phyloP scores from a whole-genome alignment of 75 land plant species.

The Cryptomeria japonica region DNA sequence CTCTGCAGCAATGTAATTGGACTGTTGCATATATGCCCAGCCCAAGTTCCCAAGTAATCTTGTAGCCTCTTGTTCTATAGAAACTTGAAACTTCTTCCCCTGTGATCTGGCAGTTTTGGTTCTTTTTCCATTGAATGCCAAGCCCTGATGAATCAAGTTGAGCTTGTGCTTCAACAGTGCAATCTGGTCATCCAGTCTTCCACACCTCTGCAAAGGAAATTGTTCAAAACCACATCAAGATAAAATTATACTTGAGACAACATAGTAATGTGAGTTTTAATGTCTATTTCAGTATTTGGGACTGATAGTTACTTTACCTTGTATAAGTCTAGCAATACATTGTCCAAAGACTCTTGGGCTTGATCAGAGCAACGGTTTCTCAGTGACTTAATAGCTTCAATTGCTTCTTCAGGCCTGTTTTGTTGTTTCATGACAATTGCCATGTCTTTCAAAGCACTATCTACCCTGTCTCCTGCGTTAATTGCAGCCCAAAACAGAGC shows the following conservation, averaged over 20 bases:
- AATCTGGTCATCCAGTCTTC: conserved; percentile 93
- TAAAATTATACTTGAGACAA: not conserved
- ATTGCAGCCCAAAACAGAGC: conserved; percentile 98
- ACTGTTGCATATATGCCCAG: conserved; percentile 98
- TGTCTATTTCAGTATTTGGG: not conserved
- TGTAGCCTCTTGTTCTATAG: conserved; percentile 96
- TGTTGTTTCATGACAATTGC: conserved; percentile 99
- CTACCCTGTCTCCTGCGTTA: conserved; percentile 94
- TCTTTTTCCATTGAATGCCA: conserved; percentile 96
- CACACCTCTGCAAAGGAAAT: conserved; percentile 70
- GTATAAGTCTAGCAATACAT: conserved; percentile 88
- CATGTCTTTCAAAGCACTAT: conserved; percentile 98
- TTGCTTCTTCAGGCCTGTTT: conserved; percentile 93
- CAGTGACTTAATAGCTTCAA: conserved; percentile 94
- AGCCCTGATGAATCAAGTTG: conserved; percentile 88
- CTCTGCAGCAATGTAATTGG: conserved; percentile 83
- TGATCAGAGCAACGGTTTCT: conserved; percentile 90
- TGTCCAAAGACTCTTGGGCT: conserved; percentile 95
- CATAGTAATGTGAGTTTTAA: not conserved
- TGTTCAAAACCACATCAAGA: not conserved
- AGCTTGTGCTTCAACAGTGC: conserved; percentile 84
- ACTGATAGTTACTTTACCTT: conserved; percentile 53
- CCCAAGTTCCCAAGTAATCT: conserved; percentile 94
- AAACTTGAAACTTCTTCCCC: conserved; percentile 97
- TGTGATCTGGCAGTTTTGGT: conserved; percentile 98